Base-by-base conservation (phyloP, 2,329 filamentous ascomycete genomes). In the Aspergillus persii region DNA sequence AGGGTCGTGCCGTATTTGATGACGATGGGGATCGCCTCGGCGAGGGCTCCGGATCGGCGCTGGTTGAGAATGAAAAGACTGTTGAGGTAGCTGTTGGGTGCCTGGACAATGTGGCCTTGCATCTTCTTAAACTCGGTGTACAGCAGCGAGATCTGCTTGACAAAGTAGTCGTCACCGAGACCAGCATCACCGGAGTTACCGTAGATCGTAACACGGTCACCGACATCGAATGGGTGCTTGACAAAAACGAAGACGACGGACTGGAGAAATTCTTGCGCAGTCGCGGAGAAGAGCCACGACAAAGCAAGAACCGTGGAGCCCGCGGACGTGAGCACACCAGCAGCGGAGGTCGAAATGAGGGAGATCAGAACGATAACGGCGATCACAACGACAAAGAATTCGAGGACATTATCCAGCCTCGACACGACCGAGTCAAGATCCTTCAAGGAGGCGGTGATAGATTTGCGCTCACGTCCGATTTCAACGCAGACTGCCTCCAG, bases 91-190 rank as follows among this genome's bases (percentile, higher is more conserved):
- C 90, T 96, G 83, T 98, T 98, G 9, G 94, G 94, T 0, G 94
- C 94, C 75, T 97, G 94, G 0, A 98, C 94, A 27, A 97, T 89
- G 68, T 97, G 93, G 2, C 94, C 94, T 75, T 97, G 89, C 90
- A 97, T 94, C 81, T 97, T 97, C 83, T 97, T 97, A 81, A 97
- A 97, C 71, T 97, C 94, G 12, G 94, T 98, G 74, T 95, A 98
- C 15, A 97, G 83, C 1, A 98, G 83, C 1, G 92, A 90, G 57
- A 98, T 96, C 71, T 96, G 91, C 56, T 96, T 96, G 56, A 98
- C 93, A 65, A 96, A 97, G 76, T 96, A 98, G 69, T 97, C 94
- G 68, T 97, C 94, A 50, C 93, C 93, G 39, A 84, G 85, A 70
- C 92, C 83, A 15, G 83, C 74, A n/a, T 87, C 83, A 61, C 94